phyloP scores from a whole-genome alignment of 2,329 filamentous ascomycete genomes.

The Botrytis cinerea region DNA sequence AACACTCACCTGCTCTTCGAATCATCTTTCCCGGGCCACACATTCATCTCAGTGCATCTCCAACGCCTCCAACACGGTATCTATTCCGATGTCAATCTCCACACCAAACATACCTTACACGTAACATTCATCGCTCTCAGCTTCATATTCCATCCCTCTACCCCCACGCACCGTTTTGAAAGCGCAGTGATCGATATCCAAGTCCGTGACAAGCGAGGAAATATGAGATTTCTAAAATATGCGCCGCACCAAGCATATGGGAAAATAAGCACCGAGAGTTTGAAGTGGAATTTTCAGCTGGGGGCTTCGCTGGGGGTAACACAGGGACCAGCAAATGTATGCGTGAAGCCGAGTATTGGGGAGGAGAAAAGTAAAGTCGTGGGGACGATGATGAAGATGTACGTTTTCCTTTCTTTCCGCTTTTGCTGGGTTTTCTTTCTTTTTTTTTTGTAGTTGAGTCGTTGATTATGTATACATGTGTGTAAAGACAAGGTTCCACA shows the following conservation, averaged over 20 bases:
- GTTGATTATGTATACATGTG: not conserved
- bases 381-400: slow-evolving; percentile 37
- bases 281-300: slow-evolving; percentile 36
- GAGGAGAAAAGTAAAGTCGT: slow-evolving; percentile 32
- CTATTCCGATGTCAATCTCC: slow-evolving; percentile 47
- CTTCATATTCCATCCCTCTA: slow-evolving; percentile 51
- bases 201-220: slow-evolving; percentile 34
- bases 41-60: slow-evolving; percentile 52
- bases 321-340: slow-evolving; percentile 42
- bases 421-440: not conserved
- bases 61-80: slow-evolving; percentile 52
- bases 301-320: slow-evolving; percentile 47
- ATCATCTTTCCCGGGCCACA: slow-evolving; percentile 49
- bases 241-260: slow-evolving; percentile 51
- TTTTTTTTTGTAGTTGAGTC: not conserved
- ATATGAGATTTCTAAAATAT: slow-evolving; percentile 48
- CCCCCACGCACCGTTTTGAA: slow-evolving; percentile 4
- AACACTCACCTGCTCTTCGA: slow-evolving; percentile 51
- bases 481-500: slow-evolving; percentile 18
- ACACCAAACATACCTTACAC: slow-evolving; percentile 46
- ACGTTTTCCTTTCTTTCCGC: slow-evolving; percentile 5
- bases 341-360: slow-evolving; percentile 26
- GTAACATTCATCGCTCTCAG: slow-evolving; percentile 52
- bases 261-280: slow-evolving; percentile 29
- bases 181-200: slow-evolving; percentile 10